phyloP scores from a whole-genome alignment of 805 yeast species.

The Spathaspora arborariae region DNA sequence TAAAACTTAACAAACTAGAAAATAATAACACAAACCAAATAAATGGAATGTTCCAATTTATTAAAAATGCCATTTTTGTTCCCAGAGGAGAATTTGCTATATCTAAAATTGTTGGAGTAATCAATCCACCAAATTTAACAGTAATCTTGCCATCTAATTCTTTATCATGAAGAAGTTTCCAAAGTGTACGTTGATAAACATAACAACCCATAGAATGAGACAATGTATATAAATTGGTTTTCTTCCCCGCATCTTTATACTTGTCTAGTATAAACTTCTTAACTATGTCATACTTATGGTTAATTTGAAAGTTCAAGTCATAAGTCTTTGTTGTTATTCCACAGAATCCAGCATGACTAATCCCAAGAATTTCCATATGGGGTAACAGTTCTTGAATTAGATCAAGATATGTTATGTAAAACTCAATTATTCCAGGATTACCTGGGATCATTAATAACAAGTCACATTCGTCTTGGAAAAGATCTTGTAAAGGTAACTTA shows the following conservation, averaged over 20 bases:
- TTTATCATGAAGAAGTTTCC: slow-evolving; percentile 19
- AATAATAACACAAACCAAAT: slow-evolving; percentile 16
- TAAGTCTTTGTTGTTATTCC: slow-evolving; percentile 22
- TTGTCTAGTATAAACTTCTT: slow-evolving; percentile 22
- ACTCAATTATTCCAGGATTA: slow-evolving; percentile 70
- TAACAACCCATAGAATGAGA: slow-evolving; percentile 76
- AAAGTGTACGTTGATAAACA: slow-evolving; percentile 52
- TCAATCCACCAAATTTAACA: slow-evolving; percentile 50
- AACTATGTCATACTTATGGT: slow-evolving; percentile 55
- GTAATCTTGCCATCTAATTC: slow-evolving; percentile 15
- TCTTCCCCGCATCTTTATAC: slow-evolving; percentile 6
- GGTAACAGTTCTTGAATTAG: slow-evolving; percentile 40
- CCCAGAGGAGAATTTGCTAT: slow-evolving; percentile 47
- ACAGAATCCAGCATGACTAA: slow-evolving; percentile 62
- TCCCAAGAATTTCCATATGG: slow-evolving; percentile 49
- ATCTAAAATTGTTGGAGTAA: slow-evolving; percentile 69
- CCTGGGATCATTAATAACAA: slow-evolving; percentile 67
- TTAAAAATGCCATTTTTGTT: slow-evolving; percentile 19
- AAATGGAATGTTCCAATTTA: slow-evolving; percentile 23
- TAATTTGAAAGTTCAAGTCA: slow-evolving; percentile 51
- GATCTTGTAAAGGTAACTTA: slow-evolving; percentile 10
- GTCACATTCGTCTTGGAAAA: slow-evolving; percentile 16
- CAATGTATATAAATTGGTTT: slow-evolving; percentile 42
- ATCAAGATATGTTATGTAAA: slow-evolving; percentile 53
- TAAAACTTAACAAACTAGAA: not conserved